A percentile compares a stretch with the other conserved stretches of the same genome.
phyloP scores from a whole-genome alignment of 345 rosid genomes.

The Chamaenerion angustifolium region DNA sequence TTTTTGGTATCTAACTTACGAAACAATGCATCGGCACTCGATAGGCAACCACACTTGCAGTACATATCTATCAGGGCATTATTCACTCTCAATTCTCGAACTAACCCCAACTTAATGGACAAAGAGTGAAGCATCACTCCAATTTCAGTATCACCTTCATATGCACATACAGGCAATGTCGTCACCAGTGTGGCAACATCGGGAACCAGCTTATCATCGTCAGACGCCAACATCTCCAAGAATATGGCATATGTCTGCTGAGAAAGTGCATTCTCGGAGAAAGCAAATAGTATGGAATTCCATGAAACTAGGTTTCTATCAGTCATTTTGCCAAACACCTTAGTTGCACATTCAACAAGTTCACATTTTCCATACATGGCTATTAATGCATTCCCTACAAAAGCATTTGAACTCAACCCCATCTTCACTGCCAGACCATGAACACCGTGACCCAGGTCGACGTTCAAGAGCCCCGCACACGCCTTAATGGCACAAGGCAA shows the following conservation, averaged over 20 bases:
- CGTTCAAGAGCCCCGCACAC: slow-evolving; percentile 33
- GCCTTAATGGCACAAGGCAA: slow-evolving; percentile 58
- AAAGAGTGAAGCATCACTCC: slow-evolving; percentile 45
- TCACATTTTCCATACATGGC: slow-evolving; percentile 45
- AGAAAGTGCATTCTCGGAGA: slow-evolving; percentile 30
- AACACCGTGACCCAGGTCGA: slow-evolving; percentile 25
- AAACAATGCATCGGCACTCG: slow-evolving; percentile 32
- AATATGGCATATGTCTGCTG: slow-evolving; percentile 26
- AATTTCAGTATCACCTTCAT: slow-evolving; percentile 21
- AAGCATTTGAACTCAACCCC: slow-evolving; percentile 33
- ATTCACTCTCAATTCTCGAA: slow-evolving; percentile 31
- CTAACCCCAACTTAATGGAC: slow-evolving; percentile 38
- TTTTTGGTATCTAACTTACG: slow-evolving; percentile 22
- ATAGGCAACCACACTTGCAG: slow-evolving; percentile 40
- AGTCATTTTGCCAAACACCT: slow-evolving; percentile 33
- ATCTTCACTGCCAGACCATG: slow-evolving; percentile 51
- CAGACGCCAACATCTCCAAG: slow-evolving; percentile 26
- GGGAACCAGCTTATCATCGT: slow-evolving; percentile 19
- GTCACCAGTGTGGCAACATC: slow-evolving; percentile 49
- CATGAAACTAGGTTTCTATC: slow-evolving; percentile 47
- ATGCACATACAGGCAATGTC: slow-evolving; percentile 37
- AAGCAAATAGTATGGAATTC: slow-evolving; percentile 44
- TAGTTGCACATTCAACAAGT: slow-evolving; percentile 22
- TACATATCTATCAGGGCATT: slow-evolving; percentile 56
- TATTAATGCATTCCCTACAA: slow-evolving; percentile 46